These are phyloP conservation scores for Knufia fluminis DNA, from an alignment of 2,329 filamentous ascomycete genomes.

Conservation along the genomic window DNA sequence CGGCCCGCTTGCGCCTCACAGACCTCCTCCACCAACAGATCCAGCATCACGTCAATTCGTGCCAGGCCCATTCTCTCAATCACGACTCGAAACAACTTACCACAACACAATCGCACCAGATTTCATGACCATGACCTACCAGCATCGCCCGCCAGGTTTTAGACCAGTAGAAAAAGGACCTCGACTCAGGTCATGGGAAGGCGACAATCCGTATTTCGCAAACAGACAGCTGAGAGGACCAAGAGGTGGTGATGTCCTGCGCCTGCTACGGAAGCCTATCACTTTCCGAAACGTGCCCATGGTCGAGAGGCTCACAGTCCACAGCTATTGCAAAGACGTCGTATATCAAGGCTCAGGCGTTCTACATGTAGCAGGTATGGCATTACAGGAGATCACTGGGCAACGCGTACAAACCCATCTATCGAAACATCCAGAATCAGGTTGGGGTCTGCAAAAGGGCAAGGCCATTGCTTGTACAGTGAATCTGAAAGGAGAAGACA, in stretches of 20 bases:
- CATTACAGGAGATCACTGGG: conserved; percentile 77
- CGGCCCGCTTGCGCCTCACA: conserved; percentile 84
- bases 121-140: conserved; percentile 79
- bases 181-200: conserved; percentile 76
- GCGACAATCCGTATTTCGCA: conserved; percentile 86
- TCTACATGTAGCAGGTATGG: conserved; percentile 73
- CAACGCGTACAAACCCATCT: conserved; percentile 61
- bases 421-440: conserved; percentile 59
- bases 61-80: conserved; percentile 81
- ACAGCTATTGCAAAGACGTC: conserved; percentile 60
- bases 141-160: conserved; percentile 73
- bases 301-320: conserved; percentile 70
- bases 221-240: conserved; percentile 79
- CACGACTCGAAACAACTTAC: conserved; percentile 84
- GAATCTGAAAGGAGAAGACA: conserved; percentile 67
- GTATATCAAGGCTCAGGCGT: conserved; percentile 62
- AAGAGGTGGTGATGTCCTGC: conserved; percentile 58
- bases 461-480: conserved; percentile 63
- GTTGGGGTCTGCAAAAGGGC: conserved; percentile 65
- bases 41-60: conserved; percentile 79
- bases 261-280: conserved; percentile 46
- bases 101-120: conserved; percentile 77
- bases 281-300: conserved; percentile 79
- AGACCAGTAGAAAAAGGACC: conserved; percentile 47
- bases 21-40: conserved; percentile 77